These are phyloP conservation scores for Lizanozyma gosingica DNA, from an alignment of 1,139 yeast genomes.

Conservation along the genomic window DNA sequence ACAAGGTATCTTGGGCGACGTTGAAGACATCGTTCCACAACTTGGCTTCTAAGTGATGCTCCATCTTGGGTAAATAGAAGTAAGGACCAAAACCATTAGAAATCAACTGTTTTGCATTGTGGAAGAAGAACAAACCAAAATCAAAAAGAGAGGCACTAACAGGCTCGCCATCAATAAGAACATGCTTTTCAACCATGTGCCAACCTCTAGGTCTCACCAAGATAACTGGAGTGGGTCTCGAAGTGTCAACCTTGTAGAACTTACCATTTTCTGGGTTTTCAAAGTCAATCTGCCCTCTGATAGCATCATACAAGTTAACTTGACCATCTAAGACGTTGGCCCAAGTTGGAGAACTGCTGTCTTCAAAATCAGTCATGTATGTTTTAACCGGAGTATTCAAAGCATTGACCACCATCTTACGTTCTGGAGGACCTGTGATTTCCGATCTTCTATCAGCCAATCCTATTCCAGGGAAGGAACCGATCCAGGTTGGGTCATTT, in stretches of 20 bases:
- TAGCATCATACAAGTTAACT: constrained; percentile 12
- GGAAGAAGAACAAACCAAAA: constrained; percentile 12
- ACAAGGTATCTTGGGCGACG: constrained; percentile 17
- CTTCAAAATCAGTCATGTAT: constrained; percentile 14
- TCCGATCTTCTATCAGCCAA: constrained; percentile 13
- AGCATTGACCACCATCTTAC: constrained; percentile 14
- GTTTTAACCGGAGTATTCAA: constrained; percentile 13
- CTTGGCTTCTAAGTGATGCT: constrained; percentile 22
- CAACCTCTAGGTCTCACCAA: constrained; percentile 15
- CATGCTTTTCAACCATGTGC: constrained; percentile 15
- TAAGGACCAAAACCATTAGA: constrained; percentile 19
- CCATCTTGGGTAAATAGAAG: constrained; percentile 23
- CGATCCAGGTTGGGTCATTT: constrained; percentile 11
- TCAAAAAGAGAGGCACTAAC: constrained; percentile 12
- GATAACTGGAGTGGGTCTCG: constrained; percentile 9
- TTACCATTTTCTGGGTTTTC: constrained; percentile 8
- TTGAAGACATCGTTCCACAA: constrained; percentile 23
- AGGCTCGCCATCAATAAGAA: constrained; percentile 12
- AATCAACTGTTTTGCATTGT: constrained; percentile 16
- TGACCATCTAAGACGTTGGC: constrained; percentile 11
- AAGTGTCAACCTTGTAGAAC: constrained; percentile 8
- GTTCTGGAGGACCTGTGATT: constrained; percentile 14
- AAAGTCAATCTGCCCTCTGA: constrained; percentile 11
- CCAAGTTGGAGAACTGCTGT: constrained; percentile 13
- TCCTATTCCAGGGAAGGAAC: constrained; percentile 11